These are phyloP conservation scores for Diaporthe citri DNA, from an alignment of 2,329 filamentous ascomycete genomes.

Conservation along the genomic window DNA sequence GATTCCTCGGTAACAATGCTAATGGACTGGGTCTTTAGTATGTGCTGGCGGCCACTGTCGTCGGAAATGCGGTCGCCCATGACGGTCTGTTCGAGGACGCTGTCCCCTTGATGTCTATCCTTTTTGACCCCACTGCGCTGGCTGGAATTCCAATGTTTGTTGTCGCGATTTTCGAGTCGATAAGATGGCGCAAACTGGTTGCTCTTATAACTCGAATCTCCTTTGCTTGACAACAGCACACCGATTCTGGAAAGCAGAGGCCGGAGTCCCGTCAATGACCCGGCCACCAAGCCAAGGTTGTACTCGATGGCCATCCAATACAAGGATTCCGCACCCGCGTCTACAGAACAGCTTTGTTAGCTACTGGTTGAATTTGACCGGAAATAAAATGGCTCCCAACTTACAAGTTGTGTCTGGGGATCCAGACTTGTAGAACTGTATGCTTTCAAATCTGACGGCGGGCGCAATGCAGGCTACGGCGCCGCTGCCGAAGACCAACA, in stretches of 20 bases:
- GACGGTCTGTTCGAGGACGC: conserved; percentile 12
- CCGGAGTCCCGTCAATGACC: conserved; percentile 35
- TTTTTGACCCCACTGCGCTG: not conserved
- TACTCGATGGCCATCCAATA: conserved; percentile 41
- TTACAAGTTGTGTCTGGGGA: conserved; percentile 36
- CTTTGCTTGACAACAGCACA: not conserved
- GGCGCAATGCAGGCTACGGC: conserved; percentile 39
- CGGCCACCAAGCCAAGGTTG: conserved; percentile 38
- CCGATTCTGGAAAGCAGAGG: conserved; percentile 31
- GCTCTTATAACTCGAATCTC: not conserved
- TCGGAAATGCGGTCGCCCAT: conserved; percentile 3
- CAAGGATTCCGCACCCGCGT: conserved; percentile 35
- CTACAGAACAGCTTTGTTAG: not conserved
- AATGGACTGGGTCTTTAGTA: conserved; percentile 8
- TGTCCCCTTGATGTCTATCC: conserved; percentile 7
- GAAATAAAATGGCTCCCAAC: not conserved
- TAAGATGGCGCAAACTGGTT: conserved; percentile 8
- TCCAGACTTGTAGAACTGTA: conserved; percentile 36
- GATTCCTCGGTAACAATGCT: not conserved
- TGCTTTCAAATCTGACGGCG: conserved; percentile 33
- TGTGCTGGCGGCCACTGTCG: conserved; percentile 3
- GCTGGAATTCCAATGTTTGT: conserved; percentile 1
- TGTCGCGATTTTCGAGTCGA: conserved; percentile 6
- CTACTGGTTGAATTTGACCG: not conserved
- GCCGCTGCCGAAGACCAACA: conserved; percentile 36